Evolutionary conservation across 345 rosid genomes (phyloP).

Genomic region (Zanthoxylum bungeanum): DNA sequence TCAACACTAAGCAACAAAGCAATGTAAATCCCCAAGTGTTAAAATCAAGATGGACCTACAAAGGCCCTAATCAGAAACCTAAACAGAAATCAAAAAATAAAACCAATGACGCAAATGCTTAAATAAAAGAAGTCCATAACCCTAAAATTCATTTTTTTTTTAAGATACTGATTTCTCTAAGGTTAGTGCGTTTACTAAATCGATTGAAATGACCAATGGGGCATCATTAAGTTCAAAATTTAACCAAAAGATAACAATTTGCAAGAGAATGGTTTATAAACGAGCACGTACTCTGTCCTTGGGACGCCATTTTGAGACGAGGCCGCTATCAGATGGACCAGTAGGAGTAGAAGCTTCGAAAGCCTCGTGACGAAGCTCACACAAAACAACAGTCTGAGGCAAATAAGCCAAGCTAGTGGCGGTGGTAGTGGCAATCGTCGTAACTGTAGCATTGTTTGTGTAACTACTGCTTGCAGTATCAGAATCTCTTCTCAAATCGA

Average conservation of each 20-base stretch:
- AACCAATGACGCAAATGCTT: neutral
- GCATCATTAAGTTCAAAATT: neutral
- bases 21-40: neutral
- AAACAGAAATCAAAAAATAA: neutral
- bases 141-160: neutral
- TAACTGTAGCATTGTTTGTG: constrained; percentile 35
- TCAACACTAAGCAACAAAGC: neutral
- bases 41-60: neutral
- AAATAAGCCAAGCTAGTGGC: constrained; percentile 77
- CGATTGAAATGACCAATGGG: neutral
- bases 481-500: constrained; percentile 64
- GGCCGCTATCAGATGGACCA: constrained; percentile 70
- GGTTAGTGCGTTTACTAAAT: neutral
- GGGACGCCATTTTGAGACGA: constrained; percentile 88
- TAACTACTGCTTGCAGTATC: constrained; percentile 67
- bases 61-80: neutral
- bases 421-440: constrained; percentile 31
- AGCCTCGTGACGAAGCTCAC: constrained; percentile 86
- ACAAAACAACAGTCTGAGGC: constrained; percentile 78
- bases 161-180: neutral
- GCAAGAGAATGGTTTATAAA: neutral
- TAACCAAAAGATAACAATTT: neutral
- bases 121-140: neutral
- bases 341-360: constrained; percentile 67
- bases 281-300: constrained; percentile 76